These are phyloP conservation scores for Dorcoceras hygrometricum DNA, from an alignment of 257 asterid species.

Conservation along the genomic window DNA sequence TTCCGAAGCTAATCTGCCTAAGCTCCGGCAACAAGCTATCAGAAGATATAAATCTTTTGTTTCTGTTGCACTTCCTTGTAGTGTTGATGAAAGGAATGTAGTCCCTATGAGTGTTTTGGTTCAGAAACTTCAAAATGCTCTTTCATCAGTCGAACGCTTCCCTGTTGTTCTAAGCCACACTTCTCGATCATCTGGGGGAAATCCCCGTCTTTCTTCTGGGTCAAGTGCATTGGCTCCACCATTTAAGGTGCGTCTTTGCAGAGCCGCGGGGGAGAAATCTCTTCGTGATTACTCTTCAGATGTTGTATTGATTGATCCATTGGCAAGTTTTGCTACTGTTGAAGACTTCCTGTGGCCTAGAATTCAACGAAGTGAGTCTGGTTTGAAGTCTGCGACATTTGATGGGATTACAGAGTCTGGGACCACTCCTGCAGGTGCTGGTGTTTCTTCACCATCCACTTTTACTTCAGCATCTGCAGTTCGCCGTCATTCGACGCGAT, in stretches of 20 bases:
- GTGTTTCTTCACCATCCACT: slow-evolving; percentile 54
- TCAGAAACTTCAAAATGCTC: slow-evolving; percentile 90
- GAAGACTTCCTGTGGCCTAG: slow-evolving; percentile 96
- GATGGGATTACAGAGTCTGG: slow-evolving; percentile 64
- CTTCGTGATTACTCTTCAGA: slow-evolving; percentile 97
- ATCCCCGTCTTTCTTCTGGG: slow-evolving; percentile 91
- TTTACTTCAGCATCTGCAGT: slow-evolving; percentile 56
- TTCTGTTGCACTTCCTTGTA: slow-evolving; percentile 68
- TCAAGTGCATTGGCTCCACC: slow-evolving; percentile 86
- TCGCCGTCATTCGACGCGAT: slow-evolving; percentile 76
- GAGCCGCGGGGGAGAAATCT: slow-evolving; percentile 92
- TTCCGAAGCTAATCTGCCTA: slow-evolving; percentile 64
- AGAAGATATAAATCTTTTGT: slow-evolving; percentile 82
- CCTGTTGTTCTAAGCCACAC: slow-evolving; percentile 91
- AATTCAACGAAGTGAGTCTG: slow-evolving; percentile 70
- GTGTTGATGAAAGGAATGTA: slow-evolving; percentile 37
- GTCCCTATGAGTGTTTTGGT: slow-evolving; percentile 79
- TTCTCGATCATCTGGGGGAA: slow-evolving; percentile 70
- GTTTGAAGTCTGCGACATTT: slow-evolving; percentile 61
- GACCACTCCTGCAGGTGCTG: slow-evolving; percentile 46
- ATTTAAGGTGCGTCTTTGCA: slow-evolving; percentile 90
- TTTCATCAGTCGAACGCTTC: slow-evolving; percentile 87
- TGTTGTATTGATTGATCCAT: slow-evolving; percentile 85
- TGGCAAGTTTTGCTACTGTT: slow-evolving; percentile 92
- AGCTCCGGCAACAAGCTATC: slow-evolving; percentile 80